Conservation (phyloP, 2,329 filamentous ascomycete genomes). For the Chaetomium sp. region DNA sequence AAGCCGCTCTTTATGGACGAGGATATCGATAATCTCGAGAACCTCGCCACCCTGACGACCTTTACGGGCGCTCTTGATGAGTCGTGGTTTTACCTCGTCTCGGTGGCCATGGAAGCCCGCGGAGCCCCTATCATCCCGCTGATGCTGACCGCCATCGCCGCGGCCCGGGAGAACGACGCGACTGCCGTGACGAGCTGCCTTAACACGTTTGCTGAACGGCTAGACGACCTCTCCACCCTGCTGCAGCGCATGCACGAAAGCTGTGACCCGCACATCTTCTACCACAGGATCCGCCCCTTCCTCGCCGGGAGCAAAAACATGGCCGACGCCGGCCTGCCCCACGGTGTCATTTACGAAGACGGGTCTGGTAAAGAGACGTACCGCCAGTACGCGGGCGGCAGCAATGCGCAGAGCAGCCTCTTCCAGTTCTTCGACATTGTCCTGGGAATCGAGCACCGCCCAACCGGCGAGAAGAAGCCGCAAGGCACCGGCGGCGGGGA, state of each 20-base stretch:
- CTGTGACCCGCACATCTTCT: slow-evolving; percentile 93
- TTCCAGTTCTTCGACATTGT: slow-evolving; percentile 97
- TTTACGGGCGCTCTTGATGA: slow-evolving; percentile 95
- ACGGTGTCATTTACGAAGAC: slow-evolving; percentile 85
- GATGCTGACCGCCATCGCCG: slow-evolving; percentile 85
- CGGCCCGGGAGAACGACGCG: slow-evolving; percentile 70
- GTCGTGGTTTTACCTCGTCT: slow-evolving; percentile 98
- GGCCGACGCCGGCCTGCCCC: slow-evolving; percentile 86
- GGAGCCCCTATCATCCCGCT: slow-evolving; percentile 84
- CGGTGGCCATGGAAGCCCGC: slow-evolving; percentile 90
- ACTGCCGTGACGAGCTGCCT: slow-evolving; percentile 75
- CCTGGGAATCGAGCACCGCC: slow-evolving; percentile 84
- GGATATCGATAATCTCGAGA: slow-evolving; percentile 78
- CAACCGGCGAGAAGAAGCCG: slow-evolving; percentile 70
- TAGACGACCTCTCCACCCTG: slow-evolving; percentile 80
- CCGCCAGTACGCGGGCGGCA: slow-evolving; percentile 87
- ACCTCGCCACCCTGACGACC: slow-evolving; percentile 83
- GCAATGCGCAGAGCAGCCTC: slow-evolving; percentile 93
- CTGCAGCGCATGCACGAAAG: slow-evolving; percentile 91
- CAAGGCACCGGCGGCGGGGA: slow-evolving; percentile 39
- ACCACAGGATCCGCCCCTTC: slow-evolving; percentile 93
- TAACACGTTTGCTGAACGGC: slow-evolving; percentile 78
- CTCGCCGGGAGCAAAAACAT: slow-evolving; percentile 97
- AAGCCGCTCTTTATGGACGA: slow-evolving; percentile 87
- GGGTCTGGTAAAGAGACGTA: slow-evolving; percentile 69